Evolutionary conservation across 345 rosid genomes (phyloP).

Genomic region (Syzygium grande): DNA sequence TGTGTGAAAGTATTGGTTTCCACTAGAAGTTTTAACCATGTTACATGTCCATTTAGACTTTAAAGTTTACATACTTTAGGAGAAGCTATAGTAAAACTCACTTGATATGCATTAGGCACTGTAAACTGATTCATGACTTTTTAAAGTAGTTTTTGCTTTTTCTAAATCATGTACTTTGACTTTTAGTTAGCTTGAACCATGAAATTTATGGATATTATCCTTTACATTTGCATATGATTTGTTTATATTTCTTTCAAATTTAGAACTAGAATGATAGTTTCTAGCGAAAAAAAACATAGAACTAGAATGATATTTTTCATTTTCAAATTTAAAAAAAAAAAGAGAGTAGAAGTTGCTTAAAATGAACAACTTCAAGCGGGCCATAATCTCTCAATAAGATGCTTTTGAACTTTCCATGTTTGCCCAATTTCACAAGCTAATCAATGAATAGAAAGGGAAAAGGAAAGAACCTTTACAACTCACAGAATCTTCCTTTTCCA

Average conservation of each 20-base stretch:
- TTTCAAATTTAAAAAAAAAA: not conserved
- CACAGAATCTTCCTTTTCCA: not conserved
- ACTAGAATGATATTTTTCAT: not conserved
- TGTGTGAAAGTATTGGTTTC: not conserved
- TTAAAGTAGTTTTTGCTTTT: not conserved
- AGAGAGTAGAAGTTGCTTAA: not conserved
- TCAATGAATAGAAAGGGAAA: not conserved
- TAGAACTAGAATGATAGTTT: not conserved
- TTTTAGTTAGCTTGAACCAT: not conserved
- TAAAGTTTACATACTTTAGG: not conserved
- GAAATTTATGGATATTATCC: not conserved
- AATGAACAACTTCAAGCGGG: not conserved
- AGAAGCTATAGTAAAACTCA: too few species aligned
- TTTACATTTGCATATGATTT: not conserved
- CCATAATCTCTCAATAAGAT: not conserved
- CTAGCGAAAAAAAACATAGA: not conserved
- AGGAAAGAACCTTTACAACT: not conserved
- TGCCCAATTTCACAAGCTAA: not conserved
- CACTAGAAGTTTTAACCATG: not conserved
- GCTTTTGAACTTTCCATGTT: not conserved
- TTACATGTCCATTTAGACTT: not conserved
- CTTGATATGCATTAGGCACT: too few species aligned
- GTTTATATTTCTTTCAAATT: not conserved
- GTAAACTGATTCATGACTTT: not conserved
- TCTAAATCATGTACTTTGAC: not conserved